Percentiles rank a stretch among this genome's conserved stretches.
Evolutionary conservation across 768 basidiomycete genomes (phyloP).

Genomic region (Exsudoporus frostii): DNA sequence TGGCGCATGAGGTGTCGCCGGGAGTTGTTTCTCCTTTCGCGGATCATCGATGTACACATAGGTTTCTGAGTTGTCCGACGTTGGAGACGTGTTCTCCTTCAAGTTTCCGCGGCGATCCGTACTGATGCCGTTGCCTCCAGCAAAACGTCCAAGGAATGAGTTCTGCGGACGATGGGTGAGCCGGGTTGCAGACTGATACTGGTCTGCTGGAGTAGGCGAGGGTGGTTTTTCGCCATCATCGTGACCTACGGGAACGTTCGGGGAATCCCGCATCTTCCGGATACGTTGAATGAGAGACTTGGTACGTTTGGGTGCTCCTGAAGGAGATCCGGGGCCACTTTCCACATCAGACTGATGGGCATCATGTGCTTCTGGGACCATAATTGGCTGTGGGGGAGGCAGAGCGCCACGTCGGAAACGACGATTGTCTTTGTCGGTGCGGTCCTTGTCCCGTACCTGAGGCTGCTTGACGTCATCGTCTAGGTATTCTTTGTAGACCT

Average conservation of each 20-base stretch:
- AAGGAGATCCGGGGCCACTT: slow-evolving; percentile 39
- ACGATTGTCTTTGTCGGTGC: slow-evolving; percentile 33
- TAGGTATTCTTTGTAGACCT: slow-evolving; percentile 43
- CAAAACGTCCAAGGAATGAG: slow-evolving; percentile 76
- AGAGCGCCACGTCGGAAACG: slow-evolving; percentile 49
- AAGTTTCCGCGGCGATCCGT: slow-evolving; percentile 36
- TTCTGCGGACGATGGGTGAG: slow-evolving; percentile 73
- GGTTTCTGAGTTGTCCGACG: slow-evolving; percentile 41
- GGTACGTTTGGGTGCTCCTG: slow-evolving; percentile 58
- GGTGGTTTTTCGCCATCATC: slow-evolving; percentile 41
- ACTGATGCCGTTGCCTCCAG: slow-evolving; percentile 33
- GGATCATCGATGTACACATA: slow-evolving; percentile 64
- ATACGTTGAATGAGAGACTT: slow-evolving; percentile 88
- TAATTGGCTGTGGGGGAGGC: slow-evolving; percentile 83
- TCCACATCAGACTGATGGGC: slow-evolving; percentile 37
- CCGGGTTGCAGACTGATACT: slow-evolving; percentile 31
- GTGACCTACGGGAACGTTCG: slow-evolving; percentile 70
- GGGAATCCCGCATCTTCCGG: slow-evolving; percentile 82
- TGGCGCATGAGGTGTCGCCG: slow-evolving; percentile 38
- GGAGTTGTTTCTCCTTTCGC: slow-evolving; percentile 52
- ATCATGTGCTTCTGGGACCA: slow-evolving; percentile 60
- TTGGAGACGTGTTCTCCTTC: slow-evolving; percentile 32
- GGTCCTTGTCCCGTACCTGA: slow-evolving; percentile 32
- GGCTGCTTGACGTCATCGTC: slow-evolving; percentile 36
- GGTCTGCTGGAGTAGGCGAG: slow-evolving; percentile 42